Percentiles rank a stretch among this genome's conserved stretches.
Evolutionary conservation across 2,329 filamentous ascomycete species (phyloP).

Genomic region (Xylariaceae sp.): DNA sequence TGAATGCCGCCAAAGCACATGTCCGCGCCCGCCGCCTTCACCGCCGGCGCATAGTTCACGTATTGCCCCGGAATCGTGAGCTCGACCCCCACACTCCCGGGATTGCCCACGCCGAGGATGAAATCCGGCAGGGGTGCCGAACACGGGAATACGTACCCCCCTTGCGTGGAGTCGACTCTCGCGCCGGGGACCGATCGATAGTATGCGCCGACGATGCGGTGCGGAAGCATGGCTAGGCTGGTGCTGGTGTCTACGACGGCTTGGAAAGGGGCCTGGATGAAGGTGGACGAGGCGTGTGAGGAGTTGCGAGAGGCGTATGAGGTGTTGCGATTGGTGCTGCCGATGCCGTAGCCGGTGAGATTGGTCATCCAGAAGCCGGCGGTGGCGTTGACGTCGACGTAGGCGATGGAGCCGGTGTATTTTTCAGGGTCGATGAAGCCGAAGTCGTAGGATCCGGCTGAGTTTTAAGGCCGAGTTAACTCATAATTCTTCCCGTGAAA

Average conservation of each 20-base stretch:
- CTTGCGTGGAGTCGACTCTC: slow-evolving; percentile 32
- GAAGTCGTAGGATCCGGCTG: slow-evolving; percentile 34
- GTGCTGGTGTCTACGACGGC: slow-evolving; percentile 57
- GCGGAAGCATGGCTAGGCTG: slow-evolving; percentile 44
- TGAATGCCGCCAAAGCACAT: slow-evolving; percentile 63
- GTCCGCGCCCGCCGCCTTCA: slow-evolving; percentile 32
- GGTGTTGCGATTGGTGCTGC: neutral
- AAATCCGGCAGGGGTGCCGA: slow-evolving; percentile 42
- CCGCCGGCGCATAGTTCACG: slow-evolving; percentile 44
- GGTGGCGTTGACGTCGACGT: slow-evolving; percentile 29
- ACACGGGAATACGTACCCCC: slow-evolving; percentile 51
- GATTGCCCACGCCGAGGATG: slow-evolving; percentile 42
- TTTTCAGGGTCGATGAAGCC: slow-evolving; percentile 31
- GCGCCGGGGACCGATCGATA: slow-evolving; percentile 44
- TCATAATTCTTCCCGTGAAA: too few relatives aligned
- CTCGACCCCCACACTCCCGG: slow-evolving; percentile 27
- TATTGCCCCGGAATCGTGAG: slow-evolving; percentile 44
- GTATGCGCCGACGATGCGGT: slow-evolving; percentile 42
- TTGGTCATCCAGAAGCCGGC: slow-evolving; percentile 33
- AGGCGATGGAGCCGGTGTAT: slow-evolving; percentile 30
- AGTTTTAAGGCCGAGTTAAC: too few relatives aligned
- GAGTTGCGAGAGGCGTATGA: too few relatives aligned
- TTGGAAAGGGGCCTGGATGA: neutral
- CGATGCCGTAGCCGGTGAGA: slow-evolving; percentile 26
- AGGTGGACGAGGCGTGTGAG: neutral